phyloP scores from a whole-genome alignment of 768 basidiomycete genomes.

The Tulasnella sp. region DNA sequence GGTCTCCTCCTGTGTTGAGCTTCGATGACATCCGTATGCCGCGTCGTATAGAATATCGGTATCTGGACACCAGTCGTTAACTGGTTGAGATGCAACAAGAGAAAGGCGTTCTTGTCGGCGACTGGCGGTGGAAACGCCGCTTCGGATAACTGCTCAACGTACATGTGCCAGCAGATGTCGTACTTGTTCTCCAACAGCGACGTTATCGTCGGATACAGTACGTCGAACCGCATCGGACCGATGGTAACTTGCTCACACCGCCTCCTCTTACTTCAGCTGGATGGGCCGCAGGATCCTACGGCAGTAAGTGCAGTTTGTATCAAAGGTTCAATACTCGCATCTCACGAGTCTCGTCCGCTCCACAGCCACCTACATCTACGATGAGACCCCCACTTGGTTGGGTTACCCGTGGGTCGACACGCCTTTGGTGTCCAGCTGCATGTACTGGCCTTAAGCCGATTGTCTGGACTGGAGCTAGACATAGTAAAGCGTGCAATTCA shows the following conservation, averaged over 20 bases:
- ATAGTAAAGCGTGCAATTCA: too few species aligned
- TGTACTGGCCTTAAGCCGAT: neutral
- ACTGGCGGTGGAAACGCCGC: conserved; percentile 1
- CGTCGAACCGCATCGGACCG: neutral
- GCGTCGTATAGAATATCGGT: neutral
- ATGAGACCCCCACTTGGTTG: conserved; percentile 2
- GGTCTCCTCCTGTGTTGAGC: too few species aligned
- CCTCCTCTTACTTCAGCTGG: neutral
- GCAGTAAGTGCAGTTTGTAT: neutral
- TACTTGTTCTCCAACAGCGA: conserved; percentile 2
- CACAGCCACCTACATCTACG: neutral
- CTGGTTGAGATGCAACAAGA: neutral
- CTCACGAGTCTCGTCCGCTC: too few species aligned
- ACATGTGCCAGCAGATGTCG: conserved; percentile 1
- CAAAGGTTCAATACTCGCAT: too few species aligned
- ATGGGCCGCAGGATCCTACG: conserved; percentile 8
- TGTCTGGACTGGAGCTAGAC: too few species aligned
- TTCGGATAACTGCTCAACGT: neutral
- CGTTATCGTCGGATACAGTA: conserved; percentile 6
- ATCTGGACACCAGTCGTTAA: conserved; percentile 1
- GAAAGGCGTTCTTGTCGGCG: conserved; percentile 3
- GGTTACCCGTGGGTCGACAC: neutral
- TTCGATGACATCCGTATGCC: neutral
- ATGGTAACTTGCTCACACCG: neutral
- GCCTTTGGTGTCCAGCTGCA: neutral